A percentile compares a stretch with the other conserved stretches of the same genome.
phyloP scores from a whole-genome alignment of 2,329 filamentous ascomycete species.

The Neofusicoccum laricinum region DNA sequence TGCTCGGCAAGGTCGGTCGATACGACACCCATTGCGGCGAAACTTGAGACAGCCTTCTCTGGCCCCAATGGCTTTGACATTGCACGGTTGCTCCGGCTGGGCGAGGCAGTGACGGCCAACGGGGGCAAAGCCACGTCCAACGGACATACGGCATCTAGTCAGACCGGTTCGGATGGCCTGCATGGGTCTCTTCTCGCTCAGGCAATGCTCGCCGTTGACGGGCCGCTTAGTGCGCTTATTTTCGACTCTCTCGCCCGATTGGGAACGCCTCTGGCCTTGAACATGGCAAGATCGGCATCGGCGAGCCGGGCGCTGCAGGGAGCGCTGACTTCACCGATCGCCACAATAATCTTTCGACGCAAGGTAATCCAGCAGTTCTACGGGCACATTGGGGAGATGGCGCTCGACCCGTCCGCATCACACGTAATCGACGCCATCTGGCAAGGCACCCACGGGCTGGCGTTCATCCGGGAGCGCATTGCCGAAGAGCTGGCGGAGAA shows the following conservation, averaged over 20 bases:
- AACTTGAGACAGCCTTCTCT: constrained; percentile 58
- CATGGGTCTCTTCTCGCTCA: constrained; percentile 83
- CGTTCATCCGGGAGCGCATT: constrained; percentile 66
- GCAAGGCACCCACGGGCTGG: constrained; percentile 60
- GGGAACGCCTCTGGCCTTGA: constrained; percentile 51
- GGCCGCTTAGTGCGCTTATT: constrained; percentile 65
- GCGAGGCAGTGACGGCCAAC: constrained; percentile 45
- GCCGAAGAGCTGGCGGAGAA: constrained; percentile 60
- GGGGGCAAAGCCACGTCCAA: constrained; percentile 28
- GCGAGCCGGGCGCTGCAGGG: constrained; percentile 64
- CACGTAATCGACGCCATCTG: constrained; percentile 68
- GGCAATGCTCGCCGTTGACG: constrained; percentile 72
- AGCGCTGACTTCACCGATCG: constrained; percentile 55
- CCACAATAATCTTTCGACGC: constrained; percentile 57
- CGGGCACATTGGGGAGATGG: constrained; percentile 58
- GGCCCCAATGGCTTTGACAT: constrained; percentile 51
- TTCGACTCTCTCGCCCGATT: constrained; percentile 57
- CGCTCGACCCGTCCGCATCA: constrained; percentile 61
- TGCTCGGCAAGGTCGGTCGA: constrained; percentile 67
- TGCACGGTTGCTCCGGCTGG: constrained; percentile 59
- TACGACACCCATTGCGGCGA: constrained; percentile 52
- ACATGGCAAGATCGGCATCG: constrained; percentile 62
- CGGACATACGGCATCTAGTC: constrained; percentile 18
- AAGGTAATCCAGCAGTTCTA: constrained; percentile 64
- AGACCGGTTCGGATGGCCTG: constrained; percentile 53